These are phyloP conservation scores for Euptelea pleiosperma DNA, from an alignment of 164 flowering plant genomes.

Conservation along the genomic window DNA sequence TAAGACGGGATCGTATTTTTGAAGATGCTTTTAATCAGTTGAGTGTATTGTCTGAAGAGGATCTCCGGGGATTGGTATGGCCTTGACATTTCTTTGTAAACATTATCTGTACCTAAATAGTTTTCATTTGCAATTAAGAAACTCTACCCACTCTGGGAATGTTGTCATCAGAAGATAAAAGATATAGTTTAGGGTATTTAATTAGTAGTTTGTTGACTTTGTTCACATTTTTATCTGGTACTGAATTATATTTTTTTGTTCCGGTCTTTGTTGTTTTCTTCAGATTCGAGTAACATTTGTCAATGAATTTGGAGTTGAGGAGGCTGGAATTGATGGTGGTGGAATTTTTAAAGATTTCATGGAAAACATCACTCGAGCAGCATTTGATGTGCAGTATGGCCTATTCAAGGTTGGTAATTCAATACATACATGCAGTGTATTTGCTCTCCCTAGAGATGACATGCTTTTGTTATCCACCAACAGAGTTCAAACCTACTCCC, in stretches of 20 bases:
- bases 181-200: no score
- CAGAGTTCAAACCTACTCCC: neutral
- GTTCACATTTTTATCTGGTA: neutral
- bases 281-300: constrained; percentile 93
- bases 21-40: constrained; percentile 93
- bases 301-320: constrained; percentile 98
- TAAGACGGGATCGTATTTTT: constrained; percentile 81
- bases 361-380: constrained; percentile 93
- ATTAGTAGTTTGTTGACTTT: no score
- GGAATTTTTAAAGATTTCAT: constrained; percentile 98
- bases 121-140: neutral
- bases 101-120: neutral
- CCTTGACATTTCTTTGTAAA: neutral
- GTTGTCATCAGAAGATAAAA: no score
- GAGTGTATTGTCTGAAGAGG: constrained; percentile 78
- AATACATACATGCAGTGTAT: neutral
- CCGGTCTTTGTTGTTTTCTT: constrained; percentile 8
- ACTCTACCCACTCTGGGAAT: neutral
- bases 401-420: constrained; percentile 71
- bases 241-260: neutral
- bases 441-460: no score
- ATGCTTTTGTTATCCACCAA: neutral
- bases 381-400: constrained; percentile 96
- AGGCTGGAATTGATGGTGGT: constrained; percentile 99
- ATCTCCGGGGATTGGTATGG: constrained; percentile 77